Evolutionary conservation across 78 protist genomes (phyloP).

Genomic region (Andalucia godoyi): DNA sequence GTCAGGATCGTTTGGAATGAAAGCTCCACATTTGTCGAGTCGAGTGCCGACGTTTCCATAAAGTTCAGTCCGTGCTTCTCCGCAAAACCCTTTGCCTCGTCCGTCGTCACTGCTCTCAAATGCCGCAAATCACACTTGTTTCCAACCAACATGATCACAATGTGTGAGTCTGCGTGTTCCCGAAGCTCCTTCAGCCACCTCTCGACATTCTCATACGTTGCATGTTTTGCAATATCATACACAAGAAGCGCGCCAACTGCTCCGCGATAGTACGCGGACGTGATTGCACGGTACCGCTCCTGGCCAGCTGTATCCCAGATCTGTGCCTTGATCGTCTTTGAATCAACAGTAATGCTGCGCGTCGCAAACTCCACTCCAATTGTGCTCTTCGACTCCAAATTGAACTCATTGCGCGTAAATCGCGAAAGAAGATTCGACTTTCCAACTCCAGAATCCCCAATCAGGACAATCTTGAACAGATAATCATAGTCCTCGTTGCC

Average conservation of each 20-base stretch:
- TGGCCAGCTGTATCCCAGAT: conserved; percentile 96
- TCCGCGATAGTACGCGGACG: conserved; percentile 85
- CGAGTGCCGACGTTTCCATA: conserved; percentile 70
- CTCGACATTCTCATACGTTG: conserved; percentile 78
- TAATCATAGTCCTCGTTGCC: conserved; percentile 24
- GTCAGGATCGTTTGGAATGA: too few relatives aligned
- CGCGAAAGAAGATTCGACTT: conserved; percentile 69
- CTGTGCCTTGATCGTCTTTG: conserved; percentile 84
- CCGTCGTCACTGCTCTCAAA: conserved; percentile 7
- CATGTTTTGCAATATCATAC: conserved; percentile 80
- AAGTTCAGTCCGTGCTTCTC: conserved; percentile 27
- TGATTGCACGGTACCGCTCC: conserved; percentile 94
- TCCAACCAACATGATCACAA: conserved; percentile 93
- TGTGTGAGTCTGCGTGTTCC: conserved; percentile 73
- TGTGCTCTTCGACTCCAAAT: conserved; percentile 89
- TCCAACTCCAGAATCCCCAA: conserved; percentile 98
- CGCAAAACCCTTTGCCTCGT: conserved; percentile 61
- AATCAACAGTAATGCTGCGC: conserved; percentile 70
- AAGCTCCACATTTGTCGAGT: conserved; percentile 59
- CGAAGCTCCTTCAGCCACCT: conserved; percentile 77
- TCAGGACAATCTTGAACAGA: conserved; percentile 81
- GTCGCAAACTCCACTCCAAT: conserved; percentile 99
- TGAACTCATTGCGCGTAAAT: conserved; percentile 90
- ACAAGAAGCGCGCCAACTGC: conserved; percentile 96
- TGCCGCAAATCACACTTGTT: conserved; percentile 91